phyloP scores from a whole-genome alignment of 441 rosid species.

The Euphorbia corollata region DNA sequence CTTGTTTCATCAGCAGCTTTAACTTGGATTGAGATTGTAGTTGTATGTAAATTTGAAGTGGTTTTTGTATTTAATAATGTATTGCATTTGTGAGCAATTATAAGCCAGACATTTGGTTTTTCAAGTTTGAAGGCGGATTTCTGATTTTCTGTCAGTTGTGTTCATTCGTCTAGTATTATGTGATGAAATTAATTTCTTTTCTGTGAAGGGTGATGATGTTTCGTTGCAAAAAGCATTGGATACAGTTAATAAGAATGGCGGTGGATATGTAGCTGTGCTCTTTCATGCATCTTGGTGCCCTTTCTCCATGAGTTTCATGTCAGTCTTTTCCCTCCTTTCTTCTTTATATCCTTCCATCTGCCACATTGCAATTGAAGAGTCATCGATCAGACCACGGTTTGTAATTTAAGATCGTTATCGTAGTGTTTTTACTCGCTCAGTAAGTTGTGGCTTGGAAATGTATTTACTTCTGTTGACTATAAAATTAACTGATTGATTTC shows the following conservation, averaged over 20 bases:
- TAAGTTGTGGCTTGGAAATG: not conserved
- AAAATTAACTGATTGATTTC: conserved; percentile 18
- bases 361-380: conserved; percentile 75
- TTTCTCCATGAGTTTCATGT: conserved; percentile 63
- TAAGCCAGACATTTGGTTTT: too few species aligned
- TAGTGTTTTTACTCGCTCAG: not conserved
- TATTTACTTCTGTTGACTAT: conserved; percentile 3
- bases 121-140: not conserved
- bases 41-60: too few species aligned
- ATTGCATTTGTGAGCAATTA: not conserved
- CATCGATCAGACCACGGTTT: conserved; percentile 74
- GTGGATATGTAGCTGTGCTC: conserved; percentile 67
- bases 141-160: not conserved
- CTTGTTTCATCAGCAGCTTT: not conserved
- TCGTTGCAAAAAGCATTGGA: conserved; percentile 58
- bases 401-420: conserved; percentile 14
- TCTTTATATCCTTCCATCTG: conserved; percentile 57
- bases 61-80: not conserved
- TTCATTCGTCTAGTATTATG: conserved; percentile 2
- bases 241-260: conserved; percentile 50
- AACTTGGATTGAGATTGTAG: not conserved
- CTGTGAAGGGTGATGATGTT: conserved; percentile 71
- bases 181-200: conserved; percentile 12
- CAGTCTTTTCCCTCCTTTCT: conserved; percentile 54
- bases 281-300: conserved; percentile 97